phyloP scores from a whole-genome alignment of 768 basidiomycete species.

The Sutorius australiensis region DNA sequence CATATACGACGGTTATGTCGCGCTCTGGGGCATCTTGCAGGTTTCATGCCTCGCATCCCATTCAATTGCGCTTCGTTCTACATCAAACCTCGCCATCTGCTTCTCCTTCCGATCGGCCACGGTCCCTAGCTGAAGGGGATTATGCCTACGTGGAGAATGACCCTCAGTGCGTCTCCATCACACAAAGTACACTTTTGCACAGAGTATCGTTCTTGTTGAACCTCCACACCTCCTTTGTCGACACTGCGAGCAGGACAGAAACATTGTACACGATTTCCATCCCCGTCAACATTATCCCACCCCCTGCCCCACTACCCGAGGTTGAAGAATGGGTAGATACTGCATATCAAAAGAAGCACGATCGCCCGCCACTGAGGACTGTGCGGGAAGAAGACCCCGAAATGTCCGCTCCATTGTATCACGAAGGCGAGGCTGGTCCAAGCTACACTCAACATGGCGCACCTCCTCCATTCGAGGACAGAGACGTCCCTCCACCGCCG shows the following conservation, averaged over 20 bases:
- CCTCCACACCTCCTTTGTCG: constrained; percentile 73
- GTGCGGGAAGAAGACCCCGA: constrained; percentile 67
- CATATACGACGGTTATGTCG: constrained; percentile 58
- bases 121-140: constrained; percentile 41
- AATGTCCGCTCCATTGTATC: constrained; percentile 57
- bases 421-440: constrained; percentile 71
- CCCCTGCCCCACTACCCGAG: constrained; percentile 75
- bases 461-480: constrained; percentile 83
- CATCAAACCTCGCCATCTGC: constrained; percentile 55
- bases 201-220: constrained; percentile 73
- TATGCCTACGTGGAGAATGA: constrained; percentile 51
- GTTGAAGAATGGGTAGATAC: constrained; percentile 67
- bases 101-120: constrained; percentile 46
- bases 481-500: constrained; percentile 71
- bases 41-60: constrained; percentile 72
- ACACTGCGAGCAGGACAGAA: constrained; percentile 65
- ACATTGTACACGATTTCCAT: constrained; percentile 60
- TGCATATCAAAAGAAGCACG: constrained; percentile 86
- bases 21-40: constrained; percentile 90
- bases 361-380: constrained; percentile 70
- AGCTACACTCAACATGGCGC: constrained; percentile 61
- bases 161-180: constrained; percentile 68
- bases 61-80: constrained; percentile 77
- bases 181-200: constrained; percentile 81
- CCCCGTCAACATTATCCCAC: constrained; percentile 69